Evolutionary conservation across 768 basidiomycete species (phyloP), one percentile per base, ranked within the genome.

Genomic region (Lactifluus subvellereus): DNA sequence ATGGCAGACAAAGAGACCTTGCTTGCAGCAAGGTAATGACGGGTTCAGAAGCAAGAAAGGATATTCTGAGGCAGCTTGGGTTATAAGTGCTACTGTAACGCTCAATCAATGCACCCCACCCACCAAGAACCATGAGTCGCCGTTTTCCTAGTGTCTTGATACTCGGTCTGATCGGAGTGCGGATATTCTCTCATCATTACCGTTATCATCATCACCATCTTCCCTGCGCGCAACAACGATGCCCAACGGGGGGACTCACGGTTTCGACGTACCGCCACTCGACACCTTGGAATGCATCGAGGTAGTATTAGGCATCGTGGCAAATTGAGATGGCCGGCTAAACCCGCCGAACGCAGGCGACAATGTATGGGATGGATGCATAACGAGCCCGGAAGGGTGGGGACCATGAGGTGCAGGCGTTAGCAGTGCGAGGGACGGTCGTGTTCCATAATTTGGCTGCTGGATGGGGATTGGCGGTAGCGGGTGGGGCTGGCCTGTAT

Each of bases 71-170:
- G n/a, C n/a, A n/a, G n/a, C n/a, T n/a, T n/a, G n/a, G n/a, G n/a
- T n/a, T n/a, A n/a, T n/a, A n/a, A n/a, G n/a, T n/a, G n/a, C n/a
- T n/a, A n/a, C n/a, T n/a, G 35, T 22, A 57, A 45, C 57, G 42
- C 48, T 83, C 83, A 8, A 85, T 74, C 16, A n/a, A n/a, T n/a
- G n/a, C n/a, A n/a, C n/a, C n/a, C n/a, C n/a, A n/a, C n/a, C n/a
- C n/a, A n/a, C n/a, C n/a, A n/a, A n/a, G n/a, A n/a, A n/a, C n/a
- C n/a, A n/a, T n/a, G n/a, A 86, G 82, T 68, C 78, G 81, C 67
- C 90, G 81, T 76, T 96, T 97, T 18, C 94, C 94, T 2, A 94
- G 80, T 4, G 94, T 92, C 72, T 95, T 97, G 40, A 83, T 87
- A 71, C 91, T 94, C 0, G 90, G 94, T 66, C 80, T 79, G 11